Evolutionary conservation across 139 green algal genomes (phyloP).

Genomic region (Volvox africanus): DNA sequence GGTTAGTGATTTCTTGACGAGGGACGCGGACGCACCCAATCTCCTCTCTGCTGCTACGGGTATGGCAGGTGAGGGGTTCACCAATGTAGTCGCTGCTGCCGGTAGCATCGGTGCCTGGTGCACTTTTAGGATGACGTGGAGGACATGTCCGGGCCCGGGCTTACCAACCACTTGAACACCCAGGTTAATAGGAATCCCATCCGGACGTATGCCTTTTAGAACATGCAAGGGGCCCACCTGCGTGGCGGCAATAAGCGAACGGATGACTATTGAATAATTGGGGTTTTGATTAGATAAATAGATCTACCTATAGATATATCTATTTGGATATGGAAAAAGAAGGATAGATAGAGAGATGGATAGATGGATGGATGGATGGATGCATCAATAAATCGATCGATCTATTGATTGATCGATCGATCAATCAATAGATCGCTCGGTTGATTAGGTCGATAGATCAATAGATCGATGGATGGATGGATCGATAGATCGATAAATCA

Average conservation of each 20-base stretch:
- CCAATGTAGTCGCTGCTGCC: neutral
- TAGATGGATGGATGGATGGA: too few relatives aligned
- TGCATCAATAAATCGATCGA: too few relatives aligned
- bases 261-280: too few relatives aligned
- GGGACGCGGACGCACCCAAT: neutral
- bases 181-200: neutral
- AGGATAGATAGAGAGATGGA: too few relatives aligned
- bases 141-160: neutral
- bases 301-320: too few relatives aligned
- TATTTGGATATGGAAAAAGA: too few relatives aligned
- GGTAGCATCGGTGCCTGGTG: conserved; percentile 24
- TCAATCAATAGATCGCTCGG: too few relatives aligned
- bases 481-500: too few relatives aligned
- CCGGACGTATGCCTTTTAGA: neutral
- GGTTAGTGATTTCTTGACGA: neutral
- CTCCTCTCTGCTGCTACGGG: neutral
- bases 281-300: too few relatives aligned
- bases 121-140: neutral
- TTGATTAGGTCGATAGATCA: too few relatives aligned
- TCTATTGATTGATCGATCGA: too few relatives aligned
- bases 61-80: neutral
- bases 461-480: too few relatives aligned
- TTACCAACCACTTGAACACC: conserved; percentile 35
- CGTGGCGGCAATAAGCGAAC: neutral
- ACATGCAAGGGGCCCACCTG: conserved; percentile 5